phyloP scores from a whole-genome alignment of 2,329 filamentous ascomycete genomes.

The Penicillium sp. region DNA sequence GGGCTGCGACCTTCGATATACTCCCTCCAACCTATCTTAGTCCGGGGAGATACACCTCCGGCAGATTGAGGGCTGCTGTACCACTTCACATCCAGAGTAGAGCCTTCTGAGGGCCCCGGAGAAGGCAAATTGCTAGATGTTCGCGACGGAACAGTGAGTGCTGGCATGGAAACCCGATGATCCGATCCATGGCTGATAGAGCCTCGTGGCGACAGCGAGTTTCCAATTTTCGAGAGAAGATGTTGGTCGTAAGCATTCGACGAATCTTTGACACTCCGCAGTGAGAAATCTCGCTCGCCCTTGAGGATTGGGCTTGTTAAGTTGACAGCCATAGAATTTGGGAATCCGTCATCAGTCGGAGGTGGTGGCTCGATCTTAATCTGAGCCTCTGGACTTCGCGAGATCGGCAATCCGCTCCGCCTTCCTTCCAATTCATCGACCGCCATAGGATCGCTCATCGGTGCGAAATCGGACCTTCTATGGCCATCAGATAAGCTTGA shows the following conservation, averaged over 20 bases:
- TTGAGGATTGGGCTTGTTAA: constrained; percentile 43
- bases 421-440: constrained; percentile 36
- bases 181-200: constrained; percentile 34
- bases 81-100: constrained; percentile 37
- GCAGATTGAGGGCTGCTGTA: constrained; percentile 40
- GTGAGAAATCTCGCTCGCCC: constrained; percentile 57
- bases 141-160: constrained; percentile 34
- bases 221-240: constrained; percentile 58
- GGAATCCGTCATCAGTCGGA: constrained; percentile 31
- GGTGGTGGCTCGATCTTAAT: constrained; percentile 36
- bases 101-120: constrained; percentile 29
- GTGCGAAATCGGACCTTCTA: constrained; percentile 32
- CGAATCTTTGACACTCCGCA: constrained; percentile 54
- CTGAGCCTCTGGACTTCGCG: constrained; percentile 33
- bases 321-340: constrained; percentile 30
- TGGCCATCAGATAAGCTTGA: constrained; percentile 50
- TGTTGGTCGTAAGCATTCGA: constrained; percentile 61
- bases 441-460: constrained; percentile 35
- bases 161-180: constrained; percentile 27
- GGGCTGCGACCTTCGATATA: constrained; percentile 42
- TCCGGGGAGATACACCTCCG: constrained; percentile 37
- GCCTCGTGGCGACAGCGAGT: constrained; percentile 52
- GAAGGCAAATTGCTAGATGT: constrained; percentile 31
- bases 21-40: constrained; percentile 40
- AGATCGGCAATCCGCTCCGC: constrained; percentile 24